Evolutionary conservation across 768 basidiomycete species (phyloP).

Genomic region (Tulasnella sp.): DNA sequence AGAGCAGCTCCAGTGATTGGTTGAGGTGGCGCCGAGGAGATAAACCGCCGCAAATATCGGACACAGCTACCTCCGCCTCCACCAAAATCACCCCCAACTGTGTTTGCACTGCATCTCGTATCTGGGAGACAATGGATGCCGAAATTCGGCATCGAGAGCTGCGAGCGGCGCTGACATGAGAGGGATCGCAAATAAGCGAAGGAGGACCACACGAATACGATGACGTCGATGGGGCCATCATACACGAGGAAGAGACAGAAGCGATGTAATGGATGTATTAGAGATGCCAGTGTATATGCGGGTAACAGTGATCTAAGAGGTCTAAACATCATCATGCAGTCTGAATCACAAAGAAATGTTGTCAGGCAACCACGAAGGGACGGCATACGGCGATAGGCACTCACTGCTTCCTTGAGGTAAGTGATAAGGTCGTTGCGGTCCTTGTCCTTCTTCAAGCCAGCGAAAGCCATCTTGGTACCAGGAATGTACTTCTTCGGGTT

Average conservation of each 20-base stretch:
- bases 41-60: neutral
- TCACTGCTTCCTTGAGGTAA: conserved; percentile 64
- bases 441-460: conserved; percentile 97
- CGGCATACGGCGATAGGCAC: conserved; percentile 27
- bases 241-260: too few species aligned
- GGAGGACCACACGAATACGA: neutral
- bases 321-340: neutral
- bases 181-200: neutral
- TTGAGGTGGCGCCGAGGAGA: neutral
- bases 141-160: neutral
- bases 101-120: neutral
- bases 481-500: conserved; percentile 99
- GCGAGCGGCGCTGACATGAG: neutral
- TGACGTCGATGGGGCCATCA: neutral
- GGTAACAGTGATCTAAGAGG: neutral
- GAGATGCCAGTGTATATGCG: neutral
- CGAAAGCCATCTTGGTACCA: conserved; percentile 98
- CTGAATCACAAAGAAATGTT: neutral
- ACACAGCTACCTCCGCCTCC: neutral
- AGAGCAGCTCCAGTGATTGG: neutral
- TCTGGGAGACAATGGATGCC: neutral
- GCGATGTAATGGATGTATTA: neutral
- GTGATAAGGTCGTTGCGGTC: conserved; percentile 93
- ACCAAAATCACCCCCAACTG: neutral
- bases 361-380: neutral